Evolutionary conservation across 768 basidiomycete genomes (phyloP).

Genomic region (Tephrocybe sp.): DNA sequence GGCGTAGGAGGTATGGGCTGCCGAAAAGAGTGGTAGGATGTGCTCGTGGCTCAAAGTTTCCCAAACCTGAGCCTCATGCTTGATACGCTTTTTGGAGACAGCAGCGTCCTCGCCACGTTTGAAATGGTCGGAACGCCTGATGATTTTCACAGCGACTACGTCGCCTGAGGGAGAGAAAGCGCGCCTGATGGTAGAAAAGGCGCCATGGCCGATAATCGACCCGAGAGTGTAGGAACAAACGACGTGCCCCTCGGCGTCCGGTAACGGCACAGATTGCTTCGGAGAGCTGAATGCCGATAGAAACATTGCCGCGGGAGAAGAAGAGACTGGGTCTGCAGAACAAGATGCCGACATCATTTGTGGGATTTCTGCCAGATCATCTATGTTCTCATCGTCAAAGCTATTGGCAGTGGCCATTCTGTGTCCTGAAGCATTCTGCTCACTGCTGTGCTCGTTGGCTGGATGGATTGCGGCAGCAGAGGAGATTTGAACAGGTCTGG

Average conservation of each 20-base stretch:
- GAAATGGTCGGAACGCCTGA: constrained; percentile 57
- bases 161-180: constrained; percentile 65
- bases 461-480: constrained; percentile 6
- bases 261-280: constrained; percentile 31
- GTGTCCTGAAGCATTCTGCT: constrained; percentile 24
- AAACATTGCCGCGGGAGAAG: constrained; percentile 76
- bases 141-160: constrained; percentile 82
- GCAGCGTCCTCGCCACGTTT: constrained; percentile 47
- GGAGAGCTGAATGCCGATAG: constrained; percentile 61
- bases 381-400: constrained; percentile 1
- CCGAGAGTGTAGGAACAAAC: constrained; percentile 78
- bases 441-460: constrained; percentile 10
- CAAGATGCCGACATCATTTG: constrained; percentile 12
- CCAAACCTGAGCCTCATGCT: constrained; percentile 76
- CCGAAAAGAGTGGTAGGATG: constrained; percentile 79
- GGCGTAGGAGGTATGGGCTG: constrained; percentile 56
- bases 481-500: background rate
- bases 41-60: constrained; percentile 79
- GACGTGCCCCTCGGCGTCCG: constrained; percentile 67
- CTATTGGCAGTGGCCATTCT: constrained; percentile 14
- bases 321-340: constrained; percentile 22
- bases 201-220: constrained; percentile 73
- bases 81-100: constrained; percentile 53
- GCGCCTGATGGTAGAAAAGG: constrained; percentile 76
- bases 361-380: background rate